Evolutionary conservation across 345 rosid species (phyloP).

Genomic region (Lepidium didymum): DNA sequence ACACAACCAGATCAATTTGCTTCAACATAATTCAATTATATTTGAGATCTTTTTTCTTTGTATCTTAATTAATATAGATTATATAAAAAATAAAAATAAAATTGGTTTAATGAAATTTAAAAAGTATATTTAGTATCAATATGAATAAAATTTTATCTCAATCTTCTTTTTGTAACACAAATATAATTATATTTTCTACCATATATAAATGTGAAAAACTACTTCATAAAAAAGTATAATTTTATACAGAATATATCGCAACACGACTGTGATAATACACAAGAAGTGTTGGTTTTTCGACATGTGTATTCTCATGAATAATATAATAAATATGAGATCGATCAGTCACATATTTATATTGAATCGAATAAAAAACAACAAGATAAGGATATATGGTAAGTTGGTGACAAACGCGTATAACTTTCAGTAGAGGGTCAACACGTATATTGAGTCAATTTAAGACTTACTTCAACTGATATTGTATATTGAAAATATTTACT

Average conservation of each 20-base stretch:
- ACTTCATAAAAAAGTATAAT: too few species aligned
- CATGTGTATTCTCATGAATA: too few species aligned
- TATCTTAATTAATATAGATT: neutral
- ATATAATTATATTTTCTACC: too few species aligned
- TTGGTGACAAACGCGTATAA: neutral
- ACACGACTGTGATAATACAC: too few species aligned
- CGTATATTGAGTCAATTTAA: neutral
- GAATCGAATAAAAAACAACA: neutral
- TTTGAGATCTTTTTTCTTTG: neutral
- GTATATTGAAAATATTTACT: too few species aligned
- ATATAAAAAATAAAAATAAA: neutral
- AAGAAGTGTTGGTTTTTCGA: too few species aligned
- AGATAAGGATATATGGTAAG: neutral
- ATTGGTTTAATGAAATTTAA: neutral
- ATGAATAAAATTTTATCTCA: neutral
- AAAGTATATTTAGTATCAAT: too few species aligned
- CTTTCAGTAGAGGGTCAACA: neutral
- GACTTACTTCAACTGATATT: too few species aligned
- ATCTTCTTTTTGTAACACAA: neutral
- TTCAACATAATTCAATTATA: neutral
- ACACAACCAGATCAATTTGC: neutral
- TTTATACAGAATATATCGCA: too few species aligned
- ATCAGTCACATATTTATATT: too few species aligned
- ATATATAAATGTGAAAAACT: neutral
- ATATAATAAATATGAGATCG: too few species aligned